These are phyloP conservation scores for Rhynchospora pubera DNA, from an alignment of 176 grass and related monocot species.

Conservation along the genomic window DNA sequence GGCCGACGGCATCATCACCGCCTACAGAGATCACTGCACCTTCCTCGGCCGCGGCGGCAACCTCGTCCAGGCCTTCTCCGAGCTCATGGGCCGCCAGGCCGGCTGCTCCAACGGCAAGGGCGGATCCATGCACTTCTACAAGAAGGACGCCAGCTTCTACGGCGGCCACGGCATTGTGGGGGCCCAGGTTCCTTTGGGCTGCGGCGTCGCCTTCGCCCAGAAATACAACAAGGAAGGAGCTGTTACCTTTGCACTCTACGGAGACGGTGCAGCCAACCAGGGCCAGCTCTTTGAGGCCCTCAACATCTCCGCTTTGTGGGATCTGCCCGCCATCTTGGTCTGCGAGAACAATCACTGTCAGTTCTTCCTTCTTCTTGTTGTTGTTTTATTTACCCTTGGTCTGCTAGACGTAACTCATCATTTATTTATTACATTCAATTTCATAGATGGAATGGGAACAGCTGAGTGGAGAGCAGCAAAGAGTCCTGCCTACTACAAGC, in stretches of 20 bases:
- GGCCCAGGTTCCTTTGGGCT: slow-evolving; percentile 70
- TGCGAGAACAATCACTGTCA: slow-evolving; percentile 99
- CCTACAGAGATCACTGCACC: slow-evolving; percentile 88
- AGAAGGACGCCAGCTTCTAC: slow-evolving; percentile 57
- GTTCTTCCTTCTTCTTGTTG: background rate
- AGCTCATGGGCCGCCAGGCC: slow-evolving; percentile 73
- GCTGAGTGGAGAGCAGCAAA: slow-evolving; percentile 86
- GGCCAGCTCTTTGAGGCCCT: slow-evolving; percentile 97
- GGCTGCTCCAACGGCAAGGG: slow-evolving; percentile 76
- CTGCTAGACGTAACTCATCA: too few relatives aligned
- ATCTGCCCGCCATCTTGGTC: slow-evolving; percentile 67
- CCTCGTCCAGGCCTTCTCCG: slow-evolving; percentile 51
- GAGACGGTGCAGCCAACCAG: slow-evolving; percentile 82
- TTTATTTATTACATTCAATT: background rate
- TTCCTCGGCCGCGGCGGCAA: slow-evolving; percentile 58
- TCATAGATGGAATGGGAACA: slow-evolving; percentile 91
- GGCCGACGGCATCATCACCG: slow-evolving; percentile 67
- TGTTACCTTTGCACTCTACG: slow-evolving; percentile 71
- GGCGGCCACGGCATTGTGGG: slow-evolving; percentile 87
- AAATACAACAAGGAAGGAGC: slow-evolving; percentile 62
- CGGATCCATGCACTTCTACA: slow-evolving; percentile 95
- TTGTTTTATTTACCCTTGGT: background rate
- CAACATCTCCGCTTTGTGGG: slow-evolving; percentile 90
- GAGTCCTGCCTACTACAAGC: slow-evolving; percentile 78
- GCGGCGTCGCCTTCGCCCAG: slow-evolving; percentile 78